Base-by-base conservation (phyloP, 495 filamentous ascomycete species). In the Penicillium bialowiezense region DNA sequence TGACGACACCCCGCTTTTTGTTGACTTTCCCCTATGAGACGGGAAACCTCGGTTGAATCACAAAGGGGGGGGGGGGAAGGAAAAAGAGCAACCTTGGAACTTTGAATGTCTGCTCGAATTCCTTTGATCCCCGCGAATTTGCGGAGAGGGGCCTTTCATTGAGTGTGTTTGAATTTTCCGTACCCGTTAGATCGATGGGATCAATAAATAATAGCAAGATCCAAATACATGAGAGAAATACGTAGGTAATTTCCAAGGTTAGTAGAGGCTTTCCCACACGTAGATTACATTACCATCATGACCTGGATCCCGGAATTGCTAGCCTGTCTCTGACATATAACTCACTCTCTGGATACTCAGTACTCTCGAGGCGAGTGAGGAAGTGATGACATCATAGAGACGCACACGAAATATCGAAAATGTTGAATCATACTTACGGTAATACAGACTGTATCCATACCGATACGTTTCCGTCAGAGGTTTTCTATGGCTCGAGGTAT, bases 371-470 rank as follows among this genome's bases (percentile, higher is more conserved):
- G 14, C 18, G 12, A 36, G 17, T 26, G n/a, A 12, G 26, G 10
- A 24, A 21, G 32, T 13, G 44, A 54, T 63, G 60, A 63, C 60
- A 63, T 63, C 60, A 63, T 60, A 50, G 57, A 55, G 51, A 56
- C 41, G 56, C 35, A 45, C 23, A 41, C 33, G 26, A 42, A 26
- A 34, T 10, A 48, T 34, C 9, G 21, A n/a, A 31, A 43, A n/a
- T 38, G 13, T 33, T 21, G 5, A 32, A 32, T 3, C 12, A 5
- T 3, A 13, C 5, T 37, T 40, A 41, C n/a, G 18, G 40, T 21
- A 55, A 32, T 50, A 31, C 33, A 10, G 5, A 24, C 7, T 17
- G 0, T 29, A 32, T 33, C 18, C 9, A 35, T 46, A 46, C 21
- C 3, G 12, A 20, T 42, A 51, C 47, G 0, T 34, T 20, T 6